These are phyloP conservation scores for Fraxinus anomala DNA, from an alignment of 257 asterid species.

Conservation along the genomic window DNA sequence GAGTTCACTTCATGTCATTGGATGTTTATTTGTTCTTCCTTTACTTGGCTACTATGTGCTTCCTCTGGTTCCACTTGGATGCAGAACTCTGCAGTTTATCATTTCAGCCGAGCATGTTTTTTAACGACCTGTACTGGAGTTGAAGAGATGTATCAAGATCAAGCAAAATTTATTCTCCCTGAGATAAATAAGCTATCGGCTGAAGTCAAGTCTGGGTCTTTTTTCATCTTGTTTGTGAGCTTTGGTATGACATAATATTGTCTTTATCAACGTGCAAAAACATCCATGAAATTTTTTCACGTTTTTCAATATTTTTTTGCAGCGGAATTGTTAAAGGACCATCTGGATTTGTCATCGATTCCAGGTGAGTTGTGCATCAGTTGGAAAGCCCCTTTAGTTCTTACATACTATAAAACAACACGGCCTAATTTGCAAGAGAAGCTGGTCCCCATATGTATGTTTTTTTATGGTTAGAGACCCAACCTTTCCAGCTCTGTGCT, in stretches of 20 bases:
- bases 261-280: slow-evolving; percentile 22
- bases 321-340: slow-evolving; percentile 68
- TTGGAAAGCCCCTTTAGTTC: neutral
- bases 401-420: slow-evolving; percentile 14
- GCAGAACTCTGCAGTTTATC: slow-evolving; percentile 74
- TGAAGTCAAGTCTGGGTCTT: slow-evolving; percentile 73
- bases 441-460: slow-evolving; percentile 18
- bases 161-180: slow-evolving; percentile 78
- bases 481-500: slow-evolving; percentile 19
- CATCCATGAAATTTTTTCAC: slow-evolving; percentile 18
- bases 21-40: slow-evolving; percentile 24
- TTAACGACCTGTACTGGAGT: slow-evolving; percentile 60
- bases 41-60: slow-evolving; percentile 22
- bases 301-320: slow-evolving; percentile 34
- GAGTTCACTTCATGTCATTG: slow-evolving; percentile 24
- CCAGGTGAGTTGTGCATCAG: slow-evolving; percentile 56
- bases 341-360: slow-evolving; percentile 44
- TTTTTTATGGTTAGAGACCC: slow-evolving; percentile 13
- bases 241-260: slow-evolving; percentile 56
- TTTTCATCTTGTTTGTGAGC: slow-evolving; percentile 77
- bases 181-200: slow-evolving; percentile 73
- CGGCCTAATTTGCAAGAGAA: slow-evolving; percentile 16
- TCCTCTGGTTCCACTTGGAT: slow-evolving; percentile 35
- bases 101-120: slow-evolving; percentile 61
- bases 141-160: slow-evolving; percentile 54